These are phyloP conservation scores for Wickerhamiella spandovensis DNA, from an alignment of 805 yeast species.

Conservation along the genomic window DNA sequence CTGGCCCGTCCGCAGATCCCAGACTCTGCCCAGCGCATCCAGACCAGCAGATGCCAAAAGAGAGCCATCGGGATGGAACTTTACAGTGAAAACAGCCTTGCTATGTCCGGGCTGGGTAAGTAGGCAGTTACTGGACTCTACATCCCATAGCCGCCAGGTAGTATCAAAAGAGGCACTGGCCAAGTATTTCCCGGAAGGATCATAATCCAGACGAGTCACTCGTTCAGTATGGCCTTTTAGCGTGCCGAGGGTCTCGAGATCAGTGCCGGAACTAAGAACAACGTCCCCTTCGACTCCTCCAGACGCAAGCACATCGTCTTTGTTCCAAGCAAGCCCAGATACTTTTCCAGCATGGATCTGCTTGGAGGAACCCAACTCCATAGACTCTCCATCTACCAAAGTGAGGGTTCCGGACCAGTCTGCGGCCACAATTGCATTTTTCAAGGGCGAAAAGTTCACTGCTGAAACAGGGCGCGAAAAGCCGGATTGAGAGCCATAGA, in stretches of 20 bases:
- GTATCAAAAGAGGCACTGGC: conserved; percentile 70
- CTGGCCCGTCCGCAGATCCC: conserved; percentile 79
- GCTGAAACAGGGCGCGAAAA: conserved; percentile 58
- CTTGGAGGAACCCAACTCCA: conserved; percentile 23
- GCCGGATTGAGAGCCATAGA: conserved; percentile 57
- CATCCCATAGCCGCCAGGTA: conserved; percentile 86
- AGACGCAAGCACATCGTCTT: conserved; percentile 23
- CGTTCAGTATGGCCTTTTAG: conserved; percentile 39
- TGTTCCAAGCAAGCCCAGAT: conserved; percentile 58
- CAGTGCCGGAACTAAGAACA: conserved; percentile 19
- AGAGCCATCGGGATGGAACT: conserved; percentile 56
- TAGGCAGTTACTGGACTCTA: conserved; percentile 35
- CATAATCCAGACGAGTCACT: conserved; percentile 47
- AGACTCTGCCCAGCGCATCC: conserved; percentile 58
- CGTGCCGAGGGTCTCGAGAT: conserved; percentile 16
- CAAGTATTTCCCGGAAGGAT: conserved; percentile 45
- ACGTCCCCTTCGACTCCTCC: conserved; percentile 36
- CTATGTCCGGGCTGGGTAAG: conserved; percentile 76
- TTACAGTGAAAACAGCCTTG: conserved; percentile 50
- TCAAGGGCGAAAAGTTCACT: conserved; percentile 33
- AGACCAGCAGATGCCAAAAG: conserved; percentile 64
- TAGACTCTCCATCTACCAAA: conserved; percentile 18
- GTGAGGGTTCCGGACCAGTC: conserved; percentile 74
- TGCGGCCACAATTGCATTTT: conserved; percentile 41
- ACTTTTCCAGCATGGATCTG: conserved; percentile 52